Base-by-base conservation (phyloP, 139 green algal genomes). In the Mychonastes homosphaera region DNA sequence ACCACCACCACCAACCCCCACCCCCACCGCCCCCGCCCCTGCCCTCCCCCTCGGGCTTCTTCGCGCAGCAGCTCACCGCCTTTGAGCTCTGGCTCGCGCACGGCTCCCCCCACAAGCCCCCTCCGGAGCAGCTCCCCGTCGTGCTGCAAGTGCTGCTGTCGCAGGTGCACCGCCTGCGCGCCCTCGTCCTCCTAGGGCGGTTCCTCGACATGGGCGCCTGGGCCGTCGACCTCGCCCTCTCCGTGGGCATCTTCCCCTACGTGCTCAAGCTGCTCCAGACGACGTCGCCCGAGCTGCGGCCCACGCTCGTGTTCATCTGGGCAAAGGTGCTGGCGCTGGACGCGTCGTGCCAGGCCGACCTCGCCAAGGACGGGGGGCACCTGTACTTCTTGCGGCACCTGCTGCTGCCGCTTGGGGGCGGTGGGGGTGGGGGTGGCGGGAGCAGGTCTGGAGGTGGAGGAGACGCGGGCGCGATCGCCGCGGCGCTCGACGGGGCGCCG, bases 231-330 rank as follows among this genome's bases (percentile, higher is more conserved):
- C 78, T 96, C 38, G 91, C 92, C 10, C 79, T 99, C 28, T 89
- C 71, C 4, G 92, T 99, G 7, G 92, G 92, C 67, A 97, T 98
- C 55, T 98, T 98, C 72, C 92, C 92, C 7, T 99, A 99, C 67
- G 91, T 99, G 40, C 79, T 99, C 39, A 99, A 99, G 79, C 81
- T 99, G 63, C 83, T 99, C 69, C 71, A 98, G 70, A 98, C 92
- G n/a, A 95, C 83, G 5, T 83, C 83, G 34, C 27, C 70, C 2
- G 92, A 98, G 56, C 75, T 99, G 60, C 74, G 90, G 13, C 72
- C 87, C 38, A 95, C 93, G 21, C 80, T 99, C 16, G 85, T 98
- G 19, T 96, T 97, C 77, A 99, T 99, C 62, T 99, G 92, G 92
- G 86, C 88, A 59, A 98, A 98, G 70, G 94, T 99, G 34, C 72